phyloP scores from a whole-genome alignment of 208 protist genomes.

The Blechomonas ayalai region DNA sequence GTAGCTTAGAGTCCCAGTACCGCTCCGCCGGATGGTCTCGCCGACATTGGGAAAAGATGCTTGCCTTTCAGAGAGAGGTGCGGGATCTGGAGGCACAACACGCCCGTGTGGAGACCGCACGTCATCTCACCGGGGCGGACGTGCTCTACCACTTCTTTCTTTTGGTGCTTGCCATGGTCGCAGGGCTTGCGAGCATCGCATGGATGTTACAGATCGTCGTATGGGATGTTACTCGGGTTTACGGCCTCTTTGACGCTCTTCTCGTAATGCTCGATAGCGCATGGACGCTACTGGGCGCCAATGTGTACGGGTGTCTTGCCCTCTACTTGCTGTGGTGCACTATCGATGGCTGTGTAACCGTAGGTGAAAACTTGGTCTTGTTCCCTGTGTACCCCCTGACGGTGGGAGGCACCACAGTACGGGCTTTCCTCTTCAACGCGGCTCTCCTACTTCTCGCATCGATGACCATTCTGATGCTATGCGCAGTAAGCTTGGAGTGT shows the following conservation, averaged over 20 bases:
- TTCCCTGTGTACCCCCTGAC: constrained; percentile 72
- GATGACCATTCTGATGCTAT: constrained; percentile 87
- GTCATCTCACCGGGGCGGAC: constrained; percentile 49
- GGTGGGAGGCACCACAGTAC: constrained; percentile 87
- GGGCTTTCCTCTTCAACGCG: constrained; percentile 92
- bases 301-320: constrained; percentile 77
- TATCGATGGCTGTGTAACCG: constrained; percentile 81
- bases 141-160: constrained; percentile 36
- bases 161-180: constrained; percentile 31
- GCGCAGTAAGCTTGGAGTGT: constrained; percentile 65
- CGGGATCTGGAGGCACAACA: constrained; percentile 67
- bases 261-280: constrained; percentile 61
- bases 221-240: constrained; percentile 50
- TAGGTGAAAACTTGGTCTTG: constrained; percentile 58
- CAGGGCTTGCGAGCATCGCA: constrained; percentile 38
- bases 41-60: constrained; percentile 43
- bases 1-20: constrained; percentile 39
- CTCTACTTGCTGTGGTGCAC: constrained; percentile 88
- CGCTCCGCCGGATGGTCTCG: constrained; percentile 10
- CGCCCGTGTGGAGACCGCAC: constrained; percentile 64
- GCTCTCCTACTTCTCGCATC: constrained; percentile 83
- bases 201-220: constrained; percentile 89
- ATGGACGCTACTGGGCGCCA: constrained; percentile 77
- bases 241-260: constrained; percentile 69
- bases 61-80: constrained; percentile 65